Conservation (phyloP, 2,329 filamentous ascomycete species). For the Diaporthe sp. region DNA sequence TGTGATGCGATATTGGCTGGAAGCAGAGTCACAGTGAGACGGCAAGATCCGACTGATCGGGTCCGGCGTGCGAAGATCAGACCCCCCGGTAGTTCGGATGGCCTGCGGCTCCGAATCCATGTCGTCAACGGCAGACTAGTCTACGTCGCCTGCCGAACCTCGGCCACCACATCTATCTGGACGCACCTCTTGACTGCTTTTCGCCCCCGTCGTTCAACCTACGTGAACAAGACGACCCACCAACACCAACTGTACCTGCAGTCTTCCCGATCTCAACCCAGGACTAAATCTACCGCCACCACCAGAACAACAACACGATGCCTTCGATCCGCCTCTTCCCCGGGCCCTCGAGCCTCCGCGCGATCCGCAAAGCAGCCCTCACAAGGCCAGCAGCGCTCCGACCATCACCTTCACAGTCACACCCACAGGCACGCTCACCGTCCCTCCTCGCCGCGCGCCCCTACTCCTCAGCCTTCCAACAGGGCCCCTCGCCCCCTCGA, state of each 20-base stretch:
- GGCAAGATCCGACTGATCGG: slow-evolving; percentile 15
- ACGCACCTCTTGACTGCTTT: neutral
- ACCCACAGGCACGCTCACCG: neutral
- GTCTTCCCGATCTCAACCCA: neutral
- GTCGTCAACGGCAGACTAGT: slow-evolving; percentile 31
- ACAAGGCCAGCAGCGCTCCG: neutral
- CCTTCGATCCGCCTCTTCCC: slow-evolving; percentile 33
- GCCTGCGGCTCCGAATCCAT: slow-evolving; percentile 19
- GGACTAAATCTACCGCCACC: neutral
- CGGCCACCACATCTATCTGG: slow-evolving; percentile 15
- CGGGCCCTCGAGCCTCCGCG: neutral
- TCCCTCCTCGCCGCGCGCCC: slow-evolving; percentile 43
- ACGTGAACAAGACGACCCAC: neutral
- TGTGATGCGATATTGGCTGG: neutral
- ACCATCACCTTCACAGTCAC: neutral
- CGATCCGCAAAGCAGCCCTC: slow-evolving; percentile 8
- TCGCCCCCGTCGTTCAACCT: neutral
- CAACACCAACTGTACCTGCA: neutral
- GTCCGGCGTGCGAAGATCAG: neutral
- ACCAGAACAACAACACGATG: slow-evolving; percentile 19
- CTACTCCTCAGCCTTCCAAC: slow-evolving; percentile 59
- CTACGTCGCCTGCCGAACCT: slow-evolving; percentile 10
- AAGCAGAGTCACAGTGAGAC: neutral
- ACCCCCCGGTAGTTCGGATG: neutral
- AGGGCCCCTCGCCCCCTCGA: slow-evolving; percentile 81